A percentile compares a stretch with the other conserved stretches of the same genome.
Evolutionary conservation across 257 asterid genomes (phyloP).

Genomic region (Apocynum venetum): DNA sequence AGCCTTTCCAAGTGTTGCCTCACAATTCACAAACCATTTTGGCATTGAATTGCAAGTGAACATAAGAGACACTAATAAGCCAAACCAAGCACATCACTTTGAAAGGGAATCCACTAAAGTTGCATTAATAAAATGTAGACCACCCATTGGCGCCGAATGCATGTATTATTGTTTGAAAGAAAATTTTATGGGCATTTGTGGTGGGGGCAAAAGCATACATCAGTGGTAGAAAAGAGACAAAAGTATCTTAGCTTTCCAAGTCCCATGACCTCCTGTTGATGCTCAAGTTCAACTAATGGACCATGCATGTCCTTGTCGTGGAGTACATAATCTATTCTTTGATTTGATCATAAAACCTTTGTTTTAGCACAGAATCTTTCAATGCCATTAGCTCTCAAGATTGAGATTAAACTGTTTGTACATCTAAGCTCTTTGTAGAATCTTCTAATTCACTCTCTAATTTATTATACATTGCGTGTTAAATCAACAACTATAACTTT

Average conservation of each 20-base stretch:
- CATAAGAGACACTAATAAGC: conserved; percentile 23
- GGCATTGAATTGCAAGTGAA: not conserved
- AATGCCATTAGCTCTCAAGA: no score
- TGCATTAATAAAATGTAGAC: conserved; percentile 45
- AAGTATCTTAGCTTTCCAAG: conserved; percentile 2
- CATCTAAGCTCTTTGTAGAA: no score
- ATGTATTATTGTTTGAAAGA: conserved; percentile 27
- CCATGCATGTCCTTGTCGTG: conserved; percentile 24
- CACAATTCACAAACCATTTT: no score
- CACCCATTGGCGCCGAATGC: conserved; percentile 36
- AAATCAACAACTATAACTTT: not conserved
- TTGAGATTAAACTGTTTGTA: no score
- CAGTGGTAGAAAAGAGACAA: conserved; percentile 11
- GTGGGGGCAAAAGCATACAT: conserved; percentile 21
- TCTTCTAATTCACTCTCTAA: no score
- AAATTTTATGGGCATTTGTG: conserved; percentile 13
- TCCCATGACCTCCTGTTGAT: conserved; percentile 2
- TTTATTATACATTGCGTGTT: no score
- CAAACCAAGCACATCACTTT: conserved; percentile 23
- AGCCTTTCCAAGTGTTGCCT: not conserved
- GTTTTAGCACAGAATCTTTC: no score
- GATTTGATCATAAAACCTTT: conserved; percentile 3
- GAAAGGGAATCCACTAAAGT: conserved; percentile 42
- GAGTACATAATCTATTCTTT: conserved; percentile 30
- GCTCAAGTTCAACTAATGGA: conserved; percentile 6